Evolutionary conservation across 2,329 filamentous ascomycete genomes (phyloP), one percentile per base, ranked within the genome.

Genomic region (Fusarium circinatum): DNA sequence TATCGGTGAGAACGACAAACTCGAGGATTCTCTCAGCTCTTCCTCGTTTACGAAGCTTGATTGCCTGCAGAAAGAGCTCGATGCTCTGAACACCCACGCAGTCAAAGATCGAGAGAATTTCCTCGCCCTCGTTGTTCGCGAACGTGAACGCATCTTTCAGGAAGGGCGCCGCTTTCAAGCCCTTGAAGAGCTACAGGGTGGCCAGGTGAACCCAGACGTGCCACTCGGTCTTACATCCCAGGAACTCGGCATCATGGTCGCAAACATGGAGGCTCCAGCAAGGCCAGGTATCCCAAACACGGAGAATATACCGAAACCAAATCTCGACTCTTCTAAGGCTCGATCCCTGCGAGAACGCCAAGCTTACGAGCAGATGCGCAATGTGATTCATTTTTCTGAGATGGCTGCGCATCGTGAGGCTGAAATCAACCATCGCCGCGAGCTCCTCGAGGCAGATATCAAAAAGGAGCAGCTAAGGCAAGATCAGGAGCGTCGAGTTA

Each of bases 81-180:
- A 71, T 20, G 26, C 49, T 12, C 54, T 79, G 28, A 75, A 81
- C 52, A 11, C 63, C 10, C 80, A 83, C 68, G 67, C 74, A 38
- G 57, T 58, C n/a, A 57, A 65, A 28, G 79, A 81, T 32, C 77
- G 78, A 42, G 68, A 62, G 68, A 83, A 83, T 75, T 76, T 83
- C 28, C 58, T 78, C 48, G 64, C 75, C 24, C 73, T 82, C 13
- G 70, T 76, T 51, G 71, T 74, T 36, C 80, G 79, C 39, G 81
- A 84, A 59, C 78, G 75, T 64, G 65, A 77, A n/a, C 82, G 82
- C 61, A 72, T 83, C 61, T 56, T 73, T 26, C 76, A 74, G 56
- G 63, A 74, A 12, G 73, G 71, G 14, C 68, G 64, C 13, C 72
- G 62, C 44, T 71, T 73, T 18, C 76, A 80, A 13, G 55, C 55